These are phyloP conservation scores for Chrysoporthe puriensis DNA, from an alignment of 2,329 filamentous ascomycete species.

Conservation along the genomic window DNA sequence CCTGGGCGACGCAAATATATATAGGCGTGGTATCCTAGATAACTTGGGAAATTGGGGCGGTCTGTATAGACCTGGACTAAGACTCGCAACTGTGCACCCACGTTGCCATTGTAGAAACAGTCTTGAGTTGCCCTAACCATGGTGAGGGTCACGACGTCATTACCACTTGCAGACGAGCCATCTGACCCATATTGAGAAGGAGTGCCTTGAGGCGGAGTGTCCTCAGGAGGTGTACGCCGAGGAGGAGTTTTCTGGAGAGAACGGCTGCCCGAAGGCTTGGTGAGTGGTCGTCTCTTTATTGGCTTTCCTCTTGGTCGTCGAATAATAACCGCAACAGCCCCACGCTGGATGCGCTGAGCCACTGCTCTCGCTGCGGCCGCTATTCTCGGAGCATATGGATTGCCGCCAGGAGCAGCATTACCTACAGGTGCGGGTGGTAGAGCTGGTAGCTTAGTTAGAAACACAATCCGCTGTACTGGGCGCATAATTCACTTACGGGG, in stretches of 20 bases:
- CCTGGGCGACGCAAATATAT: not conserved
- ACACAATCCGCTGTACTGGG: not conserved
- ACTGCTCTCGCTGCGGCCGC: not conserved
- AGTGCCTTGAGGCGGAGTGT: too few species aligned
- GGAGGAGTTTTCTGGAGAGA: not conserved
- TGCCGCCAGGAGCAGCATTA: not conserved
- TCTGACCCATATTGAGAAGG: too few species aligned
- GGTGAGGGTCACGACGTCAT: not conserved
- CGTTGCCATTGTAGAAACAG: not conserved
- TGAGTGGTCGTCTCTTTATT: not conserved
- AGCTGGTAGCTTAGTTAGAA: not conserved
- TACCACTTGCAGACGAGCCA: too few species aligned
- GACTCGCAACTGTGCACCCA: not conserved
- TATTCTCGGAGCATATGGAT: not conserved
- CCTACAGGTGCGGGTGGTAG: not conserved
- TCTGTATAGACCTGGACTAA: not conserved
- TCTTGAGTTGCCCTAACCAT: not conserved
- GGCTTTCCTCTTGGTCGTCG: not conserved
- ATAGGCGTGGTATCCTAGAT: not conserved
- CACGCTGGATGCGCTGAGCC: not conserved
- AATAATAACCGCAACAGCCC: too few species aligned
- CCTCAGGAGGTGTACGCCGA: not conserved
- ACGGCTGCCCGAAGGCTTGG: not conserved
- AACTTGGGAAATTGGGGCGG: not conserved
- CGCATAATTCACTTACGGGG: not conserved